These are phyloP conservation scores for Hordeum marinum DNA, from an alignment of 176 grass and related monocot genomes.

Conservation along the genomic window DNA sequence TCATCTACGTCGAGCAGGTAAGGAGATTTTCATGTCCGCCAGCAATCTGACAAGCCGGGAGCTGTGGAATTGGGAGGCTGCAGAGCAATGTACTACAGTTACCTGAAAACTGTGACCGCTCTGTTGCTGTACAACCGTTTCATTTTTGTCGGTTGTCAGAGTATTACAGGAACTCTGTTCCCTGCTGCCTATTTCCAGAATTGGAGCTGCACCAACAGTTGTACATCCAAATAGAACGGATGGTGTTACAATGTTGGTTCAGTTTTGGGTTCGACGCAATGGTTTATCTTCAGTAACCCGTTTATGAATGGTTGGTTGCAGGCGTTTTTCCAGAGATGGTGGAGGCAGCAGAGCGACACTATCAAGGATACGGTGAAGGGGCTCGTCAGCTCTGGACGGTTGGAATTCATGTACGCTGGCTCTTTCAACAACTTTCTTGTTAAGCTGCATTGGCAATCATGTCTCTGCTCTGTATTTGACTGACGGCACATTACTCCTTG, in stretches of 20 bases:
- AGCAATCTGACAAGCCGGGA: not conserved
- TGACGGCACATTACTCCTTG: constrained; percentile 2
- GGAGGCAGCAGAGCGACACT: constrained; percentile 70
- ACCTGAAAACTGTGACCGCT: not conserved
- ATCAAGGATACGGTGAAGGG: constrained; percentile 73
- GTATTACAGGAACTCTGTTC: not conserved
- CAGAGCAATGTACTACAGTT: not conserved
- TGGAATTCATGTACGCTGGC: constrained; percentile 72
- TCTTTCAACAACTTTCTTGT: not conserved
- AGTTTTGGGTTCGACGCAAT: not conserved
- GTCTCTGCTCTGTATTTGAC: not conserved
- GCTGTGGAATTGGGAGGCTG: not conserved
- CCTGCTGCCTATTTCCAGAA: not conserved
- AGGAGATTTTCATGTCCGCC: not conserved
- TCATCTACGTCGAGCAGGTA: constrained; percentile 91
- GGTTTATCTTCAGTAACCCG: not conserved
- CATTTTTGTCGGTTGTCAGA: not conserved
- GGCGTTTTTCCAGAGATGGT: constrained; percentile 96
- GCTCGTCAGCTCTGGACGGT: constrained; percentile 67
- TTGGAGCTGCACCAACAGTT: not conserved
- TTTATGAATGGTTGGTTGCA: constrained; percentile 6
- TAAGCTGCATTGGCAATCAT: not conserved
- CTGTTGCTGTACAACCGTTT: not conserved
- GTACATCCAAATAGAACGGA: not conserved
- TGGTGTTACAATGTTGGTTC: not conserved